These are phyloP conservation scores for Eremothecium coryli DNA, from an alignment of 1,139 yeast genomes.

Conservation along the genomic window DNA sequence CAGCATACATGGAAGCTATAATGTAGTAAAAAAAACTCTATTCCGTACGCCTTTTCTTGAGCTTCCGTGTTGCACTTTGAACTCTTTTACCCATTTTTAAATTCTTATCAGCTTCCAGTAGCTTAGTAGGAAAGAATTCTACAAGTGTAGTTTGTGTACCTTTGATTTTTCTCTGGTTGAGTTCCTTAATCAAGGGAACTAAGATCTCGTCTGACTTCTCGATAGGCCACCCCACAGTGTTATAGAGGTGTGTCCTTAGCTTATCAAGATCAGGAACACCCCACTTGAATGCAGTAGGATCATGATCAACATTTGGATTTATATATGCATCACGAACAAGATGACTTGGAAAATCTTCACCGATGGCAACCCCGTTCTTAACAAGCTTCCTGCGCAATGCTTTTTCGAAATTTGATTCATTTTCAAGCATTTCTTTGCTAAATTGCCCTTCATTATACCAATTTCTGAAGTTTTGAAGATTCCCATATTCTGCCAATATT, in stretches of 20 bases:
- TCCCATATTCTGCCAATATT: constrained; percentile 76
- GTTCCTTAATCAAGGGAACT: constrained; percentile 77
- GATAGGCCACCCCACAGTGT: constrained; percentile 74
- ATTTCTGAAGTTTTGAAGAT: constrained; percentile 37
- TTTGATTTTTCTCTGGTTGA: constrained; percentile 51
- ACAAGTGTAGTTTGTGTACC: constrained; percentile 49
- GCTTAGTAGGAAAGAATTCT: constrained; percentile 46
- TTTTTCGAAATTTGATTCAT: constrained; percentile 42
- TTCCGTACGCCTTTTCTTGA: constrained; percentile 29
- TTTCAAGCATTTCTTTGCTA: constrained; percentile 32
- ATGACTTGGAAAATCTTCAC: constrained; percentile 60
- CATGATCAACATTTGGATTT: constrained; percentile 76
- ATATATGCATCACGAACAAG: constrained; percentile 65
- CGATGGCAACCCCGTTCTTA: constrained; percentile 36
- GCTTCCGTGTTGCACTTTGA: constrained; percentile 46
- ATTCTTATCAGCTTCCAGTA: constrained; percentile 37
- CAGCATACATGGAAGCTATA: neutral
- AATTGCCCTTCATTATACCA: constrained; percentile 44
- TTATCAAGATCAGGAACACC: constrained; percentile 81
- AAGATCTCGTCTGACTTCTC: constrained; percentile 72
- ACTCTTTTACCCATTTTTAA: constrained; percentile 50
- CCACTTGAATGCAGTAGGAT: constrained; percentile 73
- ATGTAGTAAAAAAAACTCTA: constrained; percentile 6
- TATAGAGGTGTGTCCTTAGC: constrained; percentile 59
- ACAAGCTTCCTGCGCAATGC: constrained; percentile 56